phyloP scores from a whole-genome alignment of 495 filamentous ascomycete genomes.

The Xylaria intraflava region DNA sequence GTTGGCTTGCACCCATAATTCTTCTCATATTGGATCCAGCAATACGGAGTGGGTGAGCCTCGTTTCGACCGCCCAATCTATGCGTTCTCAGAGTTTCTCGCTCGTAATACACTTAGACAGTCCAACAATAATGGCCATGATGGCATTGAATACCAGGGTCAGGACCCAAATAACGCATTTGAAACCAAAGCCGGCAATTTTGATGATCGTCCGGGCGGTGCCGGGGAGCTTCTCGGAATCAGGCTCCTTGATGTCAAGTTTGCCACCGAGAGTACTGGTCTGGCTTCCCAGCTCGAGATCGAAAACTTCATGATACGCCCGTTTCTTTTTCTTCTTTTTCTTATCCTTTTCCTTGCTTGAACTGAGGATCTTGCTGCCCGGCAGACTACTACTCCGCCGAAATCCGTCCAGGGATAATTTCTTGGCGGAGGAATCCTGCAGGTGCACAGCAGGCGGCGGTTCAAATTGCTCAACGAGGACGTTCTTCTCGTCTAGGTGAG shows the following conservation, averaged over 20 bases:
- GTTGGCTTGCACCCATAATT: neutral
- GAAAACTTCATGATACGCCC: constrained; percentile 42
- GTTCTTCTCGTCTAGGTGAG: constrained; percentile 51
- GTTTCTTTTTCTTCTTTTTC: constrained; percentile 26
- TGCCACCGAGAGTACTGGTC: constrained; percentile 34
- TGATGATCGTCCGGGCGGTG: constrained; percentile 31
- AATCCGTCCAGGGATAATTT: constrained; percentile 13
- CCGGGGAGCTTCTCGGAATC: constrained; percentile 38
- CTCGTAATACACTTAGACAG: constrained; percentile 34
- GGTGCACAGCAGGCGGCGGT: constrained; percentile 38
- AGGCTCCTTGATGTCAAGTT: constrained; percentile 26
- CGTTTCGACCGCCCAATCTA: neutral
- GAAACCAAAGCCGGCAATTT: constrained; percentile 34
- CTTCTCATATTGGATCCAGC: neutral
- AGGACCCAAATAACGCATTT: constrained; percentile 43
- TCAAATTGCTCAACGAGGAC: constrained; percentile 44
- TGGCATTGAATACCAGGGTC: constrained; percentile 39
- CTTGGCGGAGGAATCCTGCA: constrained; percentile 7
- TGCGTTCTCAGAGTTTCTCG: constrained; percentile 29
- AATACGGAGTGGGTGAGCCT: neutral
- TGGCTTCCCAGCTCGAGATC: constrained; percentile 53
- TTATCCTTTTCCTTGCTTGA: constrained; percentile 8
- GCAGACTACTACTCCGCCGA: constrained; percentile 23
- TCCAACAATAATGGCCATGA: constrained; percentile 31
- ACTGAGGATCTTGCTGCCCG: constrained; percentile 17